phyloP scores from a whole-genome alignment of 768 basidiomycete genomes.

The Dioszegia crocea region DNA sequence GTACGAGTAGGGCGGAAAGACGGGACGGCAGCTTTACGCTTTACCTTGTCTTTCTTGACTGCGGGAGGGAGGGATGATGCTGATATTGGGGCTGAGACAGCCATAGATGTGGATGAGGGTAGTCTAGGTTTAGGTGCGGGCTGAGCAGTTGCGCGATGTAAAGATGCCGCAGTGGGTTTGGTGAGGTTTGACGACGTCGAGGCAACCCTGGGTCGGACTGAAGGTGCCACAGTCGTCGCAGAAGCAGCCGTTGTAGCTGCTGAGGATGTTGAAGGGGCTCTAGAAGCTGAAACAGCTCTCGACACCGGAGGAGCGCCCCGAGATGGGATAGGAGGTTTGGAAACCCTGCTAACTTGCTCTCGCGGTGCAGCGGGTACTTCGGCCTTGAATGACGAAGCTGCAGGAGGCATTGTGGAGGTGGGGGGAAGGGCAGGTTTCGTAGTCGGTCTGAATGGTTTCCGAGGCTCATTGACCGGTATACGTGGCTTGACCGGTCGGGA shows the following conservation, averaged over 20 bases:
- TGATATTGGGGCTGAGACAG: not conserved
- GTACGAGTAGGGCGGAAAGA: constrained; percentile 24
- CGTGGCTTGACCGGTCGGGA: not conserved
- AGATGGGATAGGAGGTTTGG: not conserved
- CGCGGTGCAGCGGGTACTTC: not conserved
- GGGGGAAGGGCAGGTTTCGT: constrained; percentile 2
- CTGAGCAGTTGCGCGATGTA: not conserved
- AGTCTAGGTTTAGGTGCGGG: not conserved
- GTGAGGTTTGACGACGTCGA: not conserved
- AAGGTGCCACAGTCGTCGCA: not conserved
- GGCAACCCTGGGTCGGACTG: not conserved
- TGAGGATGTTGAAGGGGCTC: not conserved
- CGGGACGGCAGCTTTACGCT: constrained; percentile 34
- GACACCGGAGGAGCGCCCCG: not conserved
- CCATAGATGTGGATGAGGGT: not conserved
- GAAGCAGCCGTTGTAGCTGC: not conserved
- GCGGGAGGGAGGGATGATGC: constrained; percentile 21
- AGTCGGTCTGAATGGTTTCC: constrained; percentile 21
- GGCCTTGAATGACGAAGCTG: not conserved
- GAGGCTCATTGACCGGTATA: not conserved
- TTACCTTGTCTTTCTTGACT: constrained; percentile 32
- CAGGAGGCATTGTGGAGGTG: not conserved
- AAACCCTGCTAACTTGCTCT: not conserved
- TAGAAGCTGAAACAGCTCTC: not conserved
- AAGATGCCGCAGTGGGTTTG: constrained; percentile 3